Percentiles rank a stretch among this genome's conserved stretches.
Conservation (phyloP, 805 yeast genomes). For the Wickerhamiella dianesei region DNA sequence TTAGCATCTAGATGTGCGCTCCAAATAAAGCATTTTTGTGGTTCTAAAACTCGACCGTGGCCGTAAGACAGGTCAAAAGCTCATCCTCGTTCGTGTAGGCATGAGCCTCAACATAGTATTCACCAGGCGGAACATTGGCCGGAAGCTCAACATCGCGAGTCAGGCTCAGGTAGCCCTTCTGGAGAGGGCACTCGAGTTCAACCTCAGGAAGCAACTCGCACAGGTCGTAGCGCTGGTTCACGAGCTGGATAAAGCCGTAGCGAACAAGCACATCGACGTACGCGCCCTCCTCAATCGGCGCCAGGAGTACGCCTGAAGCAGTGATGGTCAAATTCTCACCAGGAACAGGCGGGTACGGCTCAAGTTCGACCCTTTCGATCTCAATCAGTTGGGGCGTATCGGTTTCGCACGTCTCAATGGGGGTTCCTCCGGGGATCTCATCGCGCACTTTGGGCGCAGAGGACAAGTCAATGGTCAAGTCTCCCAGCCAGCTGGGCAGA, state of each 20-base stretch:
- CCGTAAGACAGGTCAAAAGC: slow-evolving; percentile 66
- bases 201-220: slow-evolving; percentile 80
- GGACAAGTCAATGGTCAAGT: not conserved
- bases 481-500: not conserved
- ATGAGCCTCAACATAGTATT: slow-evolving; percentile 70
- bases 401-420: slow-evolving; percentile 64
- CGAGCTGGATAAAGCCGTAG: slow-evolving; percentile 77
- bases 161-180: slow-evolving; percentile 52
- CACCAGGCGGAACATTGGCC: slow-evolving; percentile 88
- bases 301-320: slow-evolving; percentile 53
- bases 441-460: slow-evolving; percentile 1
- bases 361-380: slow-evolving; percentile 43
- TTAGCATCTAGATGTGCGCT: too few species aligned
- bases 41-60: slow-evolving; percentile 26
- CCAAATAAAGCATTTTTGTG: too few species aligned
- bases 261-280: slow-evolving; percentile 89
- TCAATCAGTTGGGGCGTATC: slow-evolving; percentile 47
- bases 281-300: slow-evolving; percentile 64
- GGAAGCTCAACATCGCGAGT: slow-evolving; percentile 73
- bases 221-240: slow-evolving; percentile 82
- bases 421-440: slow-evolving; percentile 75
- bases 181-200: slow-evolving; percentile 73
- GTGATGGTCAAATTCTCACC: slow-evolving; percentile 71
- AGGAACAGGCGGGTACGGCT: slow-evolving; percentile 80
- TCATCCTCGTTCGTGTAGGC: slow-evolving; percentile 80